Evolutionary conservation across 2,329 filamentous ascomycete species (phyloP), one percentile per base, ranked within the genome.

Genomic region (Clonostachys byssicola): DNA sequence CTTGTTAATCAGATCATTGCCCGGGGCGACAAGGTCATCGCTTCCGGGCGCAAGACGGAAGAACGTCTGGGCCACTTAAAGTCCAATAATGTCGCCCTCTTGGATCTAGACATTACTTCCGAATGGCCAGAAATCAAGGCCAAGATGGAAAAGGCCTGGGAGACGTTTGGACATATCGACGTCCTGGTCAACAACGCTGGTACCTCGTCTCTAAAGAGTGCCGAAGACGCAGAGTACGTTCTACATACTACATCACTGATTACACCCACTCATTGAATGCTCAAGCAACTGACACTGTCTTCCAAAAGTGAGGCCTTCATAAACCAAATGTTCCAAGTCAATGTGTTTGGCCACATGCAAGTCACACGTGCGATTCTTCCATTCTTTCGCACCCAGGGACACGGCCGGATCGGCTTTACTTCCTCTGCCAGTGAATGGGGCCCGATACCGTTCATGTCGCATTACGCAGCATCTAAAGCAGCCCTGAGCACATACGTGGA

Each of bases 111-210:
- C 42, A 56, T 66, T 34, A 59, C 59, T 0, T 39, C 57, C 1
- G 41, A 44, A 6, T 44, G 40, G 4, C 16, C 44, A 4, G 48
- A 34, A 13, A 53, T 67, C n/a, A 30, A 50, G 20, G 34, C 36
- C 17, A 45, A 52, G 16, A 44, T 65, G 2, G 35, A 58, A 14
- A 40, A 58, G 13, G 63, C 62, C 14, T 60, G 61, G 56, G 17
- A 43, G 3, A 54, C 63, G 2, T 66, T 63, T 30, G 64, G 61
- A 1, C 57, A 51, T 9, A 60, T 67, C n/a, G 62, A 67, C 23
- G 51, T 66, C 5, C 45, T 66, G n/a, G 51, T 66, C 18, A 67
- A 67, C 49, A 66, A 66, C 41, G 65, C 64, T 7, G 64, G 60
- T 30, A 60, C 56, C 30, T 60, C 58, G 2, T 47, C 54, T 3